These are phyloP conservation scores for Yamadazyma taylorii DNA, from an alignment of 1,139 yeast species.

Conservation along the genomic window DNA sequence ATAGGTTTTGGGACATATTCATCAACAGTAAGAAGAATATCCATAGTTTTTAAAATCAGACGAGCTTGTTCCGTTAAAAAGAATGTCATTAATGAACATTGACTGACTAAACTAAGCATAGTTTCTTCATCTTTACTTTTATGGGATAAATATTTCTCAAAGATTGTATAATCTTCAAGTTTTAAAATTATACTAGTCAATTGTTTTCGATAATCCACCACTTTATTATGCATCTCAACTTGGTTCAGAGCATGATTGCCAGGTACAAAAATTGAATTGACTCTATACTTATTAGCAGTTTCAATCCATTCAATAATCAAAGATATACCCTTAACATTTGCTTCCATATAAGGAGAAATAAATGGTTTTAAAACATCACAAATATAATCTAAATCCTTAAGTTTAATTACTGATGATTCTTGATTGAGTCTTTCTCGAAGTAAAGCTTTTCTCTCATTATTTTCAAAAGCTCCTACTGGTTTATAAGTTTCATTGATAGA, in stretches of 20 bases:
- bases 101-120: conserved; percentile 29
- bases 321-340: conserved; percentile 20
- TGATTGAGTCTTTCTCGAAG: conserved; percentile 23
- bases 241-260: conserved; percentile 18
- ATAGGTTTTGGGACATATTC: conserved; percentile 26
- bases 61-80: conserved; percentile 13
- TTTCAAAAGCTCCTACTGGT: conserved; percentile 34
- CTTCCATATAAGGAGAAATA: conserved; percentile 21
- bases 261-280: conserved; percentile 19
- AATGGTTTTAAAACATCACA: conserved; percentile 21
- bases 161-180: conserved; percentile 15
- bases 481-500: conserved; percentile 31
- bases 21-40: conserved; percentile 29
- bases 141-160: conserved; percentile 18
- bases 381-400: conserved; percentile 28
- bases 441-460: conserved; percentile 20
- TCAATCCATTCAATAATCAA: conserved; percentile 26
- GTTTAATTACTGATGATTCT: conserved; percentile 16
- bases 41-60: conserved; percentile 25
- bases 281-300: conserved; percentile 31
- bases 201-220: conserved; percentile 14
- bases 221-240: conserved; percentile 17
- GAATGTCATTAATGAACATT: conserved; percentile 22
- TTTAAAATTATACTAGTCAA: conserved; percentile 11
- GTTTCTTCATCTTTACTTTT: conserved; percentile 24